These are phyloP conservation scores for Parasitella parasitica DNA, from an alignment of 371 early-diverging fungal species.

Conservation along the genomic window DNA sequence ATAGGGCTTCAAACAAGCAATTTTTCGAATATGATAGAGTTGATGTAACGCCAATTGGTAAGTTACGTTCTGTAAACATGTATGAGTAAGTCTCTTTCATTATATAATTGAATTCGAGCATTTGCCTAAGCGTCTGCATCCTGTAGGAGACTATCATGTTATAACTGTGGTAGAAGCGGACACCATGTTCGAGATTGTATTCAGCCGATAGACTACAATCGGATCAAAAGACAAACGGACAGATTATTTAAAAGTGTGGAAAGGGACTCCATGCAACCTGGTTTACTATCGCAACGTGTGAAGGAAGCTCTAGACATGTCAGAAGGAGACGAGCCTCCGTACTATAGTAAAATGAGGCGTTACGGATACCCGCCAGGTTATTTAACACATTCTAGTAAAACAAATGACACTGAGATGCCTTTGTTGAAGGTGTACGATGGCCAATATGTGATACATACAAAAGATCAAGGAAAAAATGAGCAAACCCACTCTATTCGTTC, in stretches of 20 bases:
- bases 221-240: background rate
- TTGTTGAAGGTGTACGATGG: background rate
- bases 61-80: background rate
- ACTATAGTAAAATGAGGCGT: conserved; percentile 18
- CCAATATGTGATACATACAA: background rate
- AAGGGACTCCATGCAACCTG: conserved; percentile 7
- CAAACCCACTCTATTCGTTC: background rate
- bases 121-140: too few species aligned
- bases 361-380: conserved; percentile 31
- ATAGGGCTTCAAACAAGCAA: background rate
- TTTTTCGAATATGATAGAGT: background rate
- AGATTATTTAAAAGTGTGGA: background rate
- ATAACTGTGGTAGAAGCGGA: background rate
- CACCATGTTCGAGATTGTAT: background rate
- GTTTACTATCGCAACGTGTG: conserved; percentile 11
- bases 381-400: background rate
- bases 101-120: too few species aligned
- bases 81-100: background rate
- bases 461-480: background rate
- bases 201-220: background rate
- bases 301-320: conserved; percentile 18
- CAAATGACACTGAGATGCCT: background rate
- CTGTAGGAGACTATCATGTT: background rate
- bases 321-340: conserved; percentile 15
- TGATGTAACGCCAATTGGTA: background rate